Evolutionary conservation across 1,284 basidiomycete genomes (phyloP).

Genomic region (Tranzscheliella williamsii): DNA sequence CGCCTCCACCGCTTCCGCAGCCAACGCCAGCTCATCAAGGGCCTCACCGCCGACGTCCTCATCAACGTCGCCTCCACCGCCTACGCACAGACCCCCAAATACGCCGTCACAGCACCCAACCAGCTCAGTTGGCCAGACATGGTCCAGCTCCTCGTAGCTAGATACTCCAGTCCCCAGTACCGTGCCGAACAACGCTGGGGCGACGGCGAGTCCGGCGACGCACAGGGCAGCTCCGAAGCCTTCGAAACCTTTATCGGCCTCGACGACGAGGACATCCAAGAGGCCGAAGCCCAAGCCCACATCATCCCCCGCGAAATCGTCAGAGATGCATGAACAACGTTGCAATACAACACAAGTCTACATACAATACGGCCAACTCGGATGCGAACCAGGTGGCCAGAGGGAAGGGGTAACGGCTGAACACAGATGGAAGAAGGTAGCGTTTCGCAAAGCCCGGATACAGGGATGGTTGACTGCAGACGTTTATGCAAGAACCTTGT

Average conservation of each 20-base stretch:
- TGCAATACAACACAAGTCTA: too few species aligned
- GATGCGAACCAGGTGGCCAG: too few species aligned
- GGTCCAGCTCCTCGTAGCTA: conserved; percentile 25
- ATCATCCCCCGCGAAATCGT: too few species aligned
- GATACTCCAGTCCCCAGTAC: conserved; percentile 1
- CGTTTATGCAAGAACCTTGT: too few species aligned
- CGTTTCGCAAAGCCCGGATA: too few species aligned
- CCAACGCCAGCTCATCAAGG: conserved; percentile 35
- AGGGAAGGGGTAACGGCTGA: too few species aligned
- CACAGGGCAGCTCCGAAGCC: conserved; percentile 26
- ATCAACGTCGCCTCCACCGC: conserved; percentile 19
- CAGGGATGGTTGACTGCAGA: too few species aligned
- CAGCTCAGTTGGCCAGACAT: conserved; percentile 32
- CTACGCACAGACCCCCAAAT: conserved; percentile 9
- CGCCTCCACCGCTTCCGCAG: conserved; percentile 36
- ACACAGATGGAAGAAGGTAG: too few species aligned
- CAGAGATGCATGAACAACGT: too few species aligned
- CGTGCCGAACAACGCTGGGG: conserved; percentile 35
- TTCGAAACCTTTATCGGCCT: conserved; percentile 22
- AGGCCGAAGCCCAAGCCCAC: too few species aligned
- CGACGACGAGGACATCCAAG: conserved; percentile 14
- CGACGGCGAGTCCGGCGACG: conserved; percentile 40
- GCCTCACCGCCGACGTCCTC: conserved; percentile 38
- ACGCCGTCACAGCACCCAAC: conserved; percentile 4
- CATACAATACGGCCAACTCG: too few species aligned